phyloP scores from a whole-genome alignment of 371 early-diverging fungal species.

The Mortierella polycephala region DNA sequence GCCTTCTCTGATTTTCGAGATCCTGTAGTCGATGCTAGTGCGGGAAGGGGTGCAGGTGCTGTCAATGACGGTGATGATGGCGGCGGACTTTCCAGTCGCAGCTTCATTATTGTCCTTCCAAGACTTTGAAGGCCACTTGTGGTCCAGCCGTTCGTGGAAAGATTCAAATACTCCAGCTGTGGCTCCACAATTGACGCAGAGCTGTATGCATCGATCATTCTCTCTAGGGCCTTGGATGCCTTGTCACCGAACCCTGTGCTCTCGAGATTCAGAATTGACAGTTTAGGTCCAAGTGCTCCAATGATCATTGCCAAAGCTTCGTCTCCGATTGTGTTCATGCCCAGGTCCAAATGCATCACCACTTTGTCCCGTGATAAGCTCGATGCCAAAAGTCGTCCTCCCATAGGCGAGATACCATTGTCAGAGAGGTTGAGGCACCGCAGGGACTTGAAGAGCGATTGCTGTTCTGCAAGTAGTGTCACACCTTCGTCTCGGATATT shows the following conservation, averaged over 20 bases:
- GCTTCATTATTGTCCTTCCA: constrained; percentile 16
- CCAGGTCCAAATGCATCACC: constrained; percentile 21
- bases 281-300: constrained; percentile 23
- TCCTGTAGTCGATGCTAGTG: too few relatives aligned
- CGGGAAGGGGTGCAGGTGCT: not conserved
- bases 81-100: constrained; percentile 14
- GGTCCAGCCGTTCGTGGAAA: constrained; percentile 29
- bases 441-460: constrained; percentile 11
- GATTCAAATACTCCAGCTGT: constrained; percentile 25
- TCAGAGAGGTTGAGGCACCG: constrained; percentile 19
- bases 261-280: constrained; percentile 23
- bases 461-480: constrained; percentile 14
- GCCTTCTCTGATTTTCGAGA: constrained; percentile 2
- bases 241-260: constrained; percentile 31
- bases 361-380: constrained; percentile 18
- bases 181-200: constrained; percentile 5
- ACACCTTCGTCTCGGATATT: constrained; percentile 33
- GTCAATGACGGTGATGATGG: constrained; percentile 21
- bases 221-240: constrained; percentile 23
- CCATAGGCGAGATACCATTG: constrained; percentile 30
- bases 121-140: constrained; percentile 30
- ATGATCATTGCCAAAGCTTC: constrained; percentile 18
- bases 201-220: constrained; percentile 16
- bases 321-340: constrained; percentile 29
- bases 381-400: constrained; percentile 17